Percentiles rank a stretch among this genome's conserved stretches.
These are phyloP conservation scores for Leccinum barrowsii DNA, from an alignment of 768 basidiomycete species.

Conservation along the genomic window DNA sequence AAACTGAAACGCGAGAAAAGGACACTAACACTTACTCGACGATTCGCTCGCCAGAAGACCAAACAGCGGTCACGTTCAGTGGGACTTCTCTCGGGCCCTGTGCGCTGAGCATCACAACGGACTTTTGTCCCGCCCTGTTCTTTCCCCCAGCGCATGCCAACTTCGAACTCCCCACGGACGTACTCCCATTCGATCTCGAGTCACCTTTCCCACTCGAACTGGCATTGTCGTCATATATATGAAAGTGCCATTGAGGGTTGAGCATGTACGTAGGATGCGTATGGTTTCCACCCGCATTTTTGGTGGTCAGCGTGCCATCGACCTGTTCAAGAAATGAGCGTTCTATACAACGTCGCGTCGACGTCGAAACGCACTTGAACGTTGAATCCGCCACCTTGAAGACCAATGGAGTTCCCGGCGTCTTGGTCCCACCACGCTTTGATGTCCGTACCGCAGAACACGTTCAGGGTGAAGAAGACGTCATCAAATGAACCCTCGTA, in stretches of 20 bases:
- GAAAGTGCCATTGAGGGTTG: slow-evolving; percentile 85
- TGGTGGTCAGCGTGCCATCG: slow-evolving; percentile 57
- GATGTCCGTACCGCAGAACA: slow-evolving; percentile 38
- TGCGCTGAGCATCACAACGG: slow-evolving; percentile 42
- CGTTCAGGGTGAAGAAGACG: slow-evolving; percentile 66
- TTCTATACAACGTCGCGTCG: background rate
- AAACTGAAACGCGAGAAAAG: background rate
- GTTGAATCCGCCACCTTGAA: slow-evolving; percentile 6
- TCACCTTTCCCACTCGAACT: slow-evolving; percentile 2
- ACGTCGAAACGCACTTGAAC: slow-evolving; percentile 11
- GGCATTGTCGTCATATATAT: slow-evolving; percentile 40
- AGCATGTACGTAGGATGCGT: slow-evolving; percentile 77
- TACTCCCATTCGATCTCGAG: background rate
- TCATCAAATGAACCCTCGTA: slow-evolving; percentile 65
- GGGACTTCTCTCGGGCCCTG: slow-evolving; percentile 64
- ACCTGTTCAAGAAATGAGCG: slow-evolving; percentile 39
- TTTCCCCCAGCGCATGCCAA: slow-evolving; percentile 5
- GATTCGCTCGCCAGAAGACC: slow-evolving; percentile 72
- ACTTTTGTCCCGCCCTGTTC: slow-evolving; percentile 28
- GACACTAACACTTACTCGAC: slow-evolving; percentile 56
- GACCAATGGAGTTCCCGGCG: background rate
- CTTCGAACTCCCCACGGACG: background rate
- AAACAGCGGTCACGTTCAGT: slow-evolving; percentile 67
- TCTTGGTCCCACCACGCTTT: slow-evolving; percentile 47
- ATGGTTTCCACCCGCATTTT: slow-evolving; percentile 83